Evolutionary conservation across 164 flowering plant genomes (phyloP), one percentile per base, ranked within the genome.

Genomic region (Sedum album): DNA sequence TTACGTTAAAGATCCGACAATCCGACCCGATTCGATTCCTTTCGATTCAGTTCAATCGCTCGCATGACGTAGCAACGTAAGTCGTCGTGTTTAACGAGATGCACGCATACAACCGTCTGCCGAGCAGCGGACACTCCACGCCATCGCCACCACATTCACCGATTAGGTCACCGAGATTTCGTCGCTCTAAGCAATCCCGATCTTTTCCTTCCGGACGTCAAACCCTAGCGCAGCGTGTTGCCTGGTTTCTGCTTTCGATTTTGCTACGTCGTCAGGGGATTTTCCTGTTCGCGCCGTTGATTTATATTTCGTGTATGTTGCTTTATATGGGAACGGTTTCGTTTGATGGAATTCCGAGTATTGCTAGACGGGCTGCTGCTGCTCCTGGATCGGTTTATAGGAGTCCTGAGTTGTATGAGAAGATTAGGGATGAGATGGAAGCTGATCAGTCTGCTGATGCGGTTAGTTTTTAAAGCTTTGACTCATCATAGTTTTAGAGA

Each of bases 111-210:
- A 44, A 44, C 48, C 48, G 48, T 44, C 48, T 44, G 17, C 48
- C 48, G 1, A 44, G 48, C 48, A 44, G 48, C 48, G 48, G 48
- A 42, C 87, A 84, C 78, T 74, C 70, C 49, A 80, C 87, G 11
- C 93, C 94, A 25, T 86, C 96, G 6, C 89, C 94, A 60, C 94
- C 94, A 23, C 76, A 72, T 31, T 86, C 95, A 31, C 90, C 96
- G 1, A 81, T 75, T 20, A 82, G 88, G 17, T 87, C 93, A 5
- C 93, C 91, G 3, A 68, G 85, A 38, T 75, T 57, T 65, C 80
- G 84, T 10, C 61, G 78, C 17, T 49, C 76, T 17, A 78, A 77
- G 74, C 35, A 66, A 1, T 81, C 77, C 20, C 74, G 82, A 44
- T 42, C 48, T 33, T 28, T 70, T 18, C 70, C 75, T 36, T 73